Evolutionary conservation across 208 protist genomes (phyloP).

Genomic region (Leishmania tropica): DNA sequence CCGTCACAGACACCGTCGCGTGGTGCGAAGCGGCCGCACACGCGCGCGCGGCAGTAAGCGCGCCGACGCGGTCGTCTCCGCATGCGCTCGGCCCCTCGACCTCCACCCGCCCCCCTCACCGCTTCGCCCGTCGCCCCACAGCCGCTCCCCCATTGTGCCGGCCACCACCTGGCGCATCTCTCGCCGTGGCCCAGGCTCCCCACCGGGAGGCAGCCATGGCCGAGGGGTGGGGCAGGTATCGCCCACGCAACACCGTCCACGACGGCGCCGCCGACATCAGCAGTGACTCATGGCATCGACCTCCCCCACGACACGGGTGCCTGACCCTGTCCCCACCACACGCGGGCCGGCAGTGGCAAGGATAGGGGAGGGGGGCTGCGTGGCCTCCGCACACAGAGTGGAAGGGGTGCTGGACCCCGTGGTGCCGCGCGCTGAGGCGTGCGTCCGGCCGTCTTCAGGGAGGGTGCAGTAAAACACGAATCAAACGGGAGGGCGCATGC

Average conservation of each 20-base stretch:
- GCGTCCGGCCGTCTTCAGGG: neutral
- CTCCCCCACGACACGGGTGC: neutral
- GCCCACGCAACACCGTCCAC: neutral
- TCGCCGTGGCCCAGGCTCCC: neutral
- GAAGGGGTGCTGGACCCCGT: neutral
- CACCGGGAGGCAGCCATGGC: neutral
- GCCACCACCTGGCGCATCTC: too few relatives aligned
- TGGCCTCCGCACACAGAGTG: neutral
- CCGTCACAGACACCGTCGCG: neutral
- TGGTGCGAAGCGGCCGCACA: neutral
- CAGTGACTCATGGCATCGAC: neutral
- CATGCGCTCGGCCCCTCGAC: neutral
- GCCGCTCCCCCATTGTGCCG: too few relatives aligned
- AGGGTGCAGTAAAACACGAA: neutral
- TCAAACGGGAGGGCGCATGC: neutral
- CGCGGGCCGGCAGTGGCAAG: neutral
- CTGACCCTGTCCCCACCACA: neutral
- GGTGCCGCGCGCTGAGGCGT: neutral
- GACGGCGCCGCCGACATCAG: neutral
- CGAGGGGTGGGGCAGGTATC: neutral
- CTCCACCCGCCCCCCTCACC: neutral
- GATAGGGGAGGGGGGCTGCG: neutral
- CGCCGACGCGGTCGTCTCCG: neutral
- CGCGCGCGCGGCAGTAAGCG: neutral
- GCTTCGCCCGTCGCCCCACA: neutral